These are phyloP conservation scores for Ophiostoma australiae DNA, from an alignment of 2,329 filamentous ascomycete species.

Conservation along the genomic window DNA sequence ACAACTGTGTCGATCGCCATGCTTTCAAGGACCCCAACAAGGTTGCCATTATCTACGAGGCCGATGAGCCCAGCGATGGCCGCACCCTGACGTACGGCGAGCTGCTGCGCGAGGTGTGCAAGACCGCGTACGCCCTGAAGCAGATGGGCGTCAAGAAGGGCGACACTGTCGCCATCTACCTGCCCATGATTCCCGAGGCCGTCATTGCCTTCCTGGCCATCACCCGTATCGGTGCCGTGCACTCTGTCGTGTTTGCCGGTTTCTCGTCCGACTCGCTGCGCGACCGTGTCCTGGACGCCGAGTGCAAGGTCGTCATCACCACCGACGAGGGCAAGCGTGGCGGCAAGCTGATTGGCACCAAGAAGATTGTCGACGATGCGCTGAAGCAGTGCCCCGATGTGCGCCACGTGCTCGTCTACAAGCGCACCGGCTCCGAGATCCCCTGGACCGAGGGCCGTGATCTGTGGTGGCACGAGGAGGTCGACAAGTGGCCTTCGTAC, in stretches of 20 bases:
- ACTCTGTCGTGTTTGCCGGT: constrained; percentile 96
- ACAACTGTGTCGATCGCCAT: constrained; percentile 96
- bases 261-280: constrained; percentile 95
- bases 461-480: constrained; percentile 98
- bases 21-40: constrained; percentile 91
- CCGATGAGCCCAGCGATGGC: constrained; percentile 81
- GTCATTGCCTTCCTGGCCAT: constrained; percentile 87
- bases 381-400: constrained; percentile 93
- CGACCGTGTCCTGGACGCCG: constrained; percentile 86
- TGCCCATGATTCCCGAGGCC: constrained; percentile 98
- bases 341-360: constrained; percentile 93
- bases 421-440: constrained; percentile 88
- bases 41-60: constrained; percentile 97
- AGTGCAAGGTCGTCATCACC: constrained; percentile 92
- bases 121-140: constrained; percentile 80
- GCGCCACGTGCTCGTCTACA: constrained; percentile 80
- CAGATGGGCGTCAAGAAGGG: constrained; percentile 96
- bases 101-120: constrained; percentile 86
- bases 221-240: constrained; percentile 85
- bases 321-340: constrained; percentile 97
- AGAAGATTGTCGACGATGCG: constrained; percentile 98
- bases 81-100: constrained; percentile 89
- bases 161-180: constrained; percentile 92
- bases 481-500: constrained; percentile 93
- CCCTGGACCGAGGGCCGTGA: constrained; percentile 87